These are phyloP conservation scores for Odontarrhena argentea DNA, from an alignment of 345 rosid genomes.

Conservation along the genomic window DNA sequence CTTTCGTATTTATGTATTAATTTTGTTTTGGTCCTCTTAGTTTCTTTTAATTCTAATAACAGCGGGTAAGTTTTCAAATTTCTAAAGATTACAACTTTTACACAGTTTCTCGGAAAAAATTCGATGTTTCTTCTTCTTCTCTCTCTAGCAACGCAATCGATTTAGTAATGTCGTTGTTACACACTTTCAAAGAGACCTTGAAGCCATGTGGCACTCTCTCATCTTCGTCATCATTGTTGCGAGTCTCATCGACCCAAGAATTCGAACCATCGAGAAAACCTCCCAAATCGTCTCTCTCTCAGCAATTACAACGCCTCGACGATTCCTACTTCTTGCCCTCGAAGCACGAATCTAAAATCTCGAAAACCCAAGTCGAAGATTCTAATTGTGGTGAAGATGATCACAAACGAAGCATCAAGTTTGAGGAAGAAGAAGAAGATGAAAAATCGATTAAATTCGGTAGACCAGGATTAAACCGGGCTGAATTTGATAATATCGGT, in stretches of 20 bases:
- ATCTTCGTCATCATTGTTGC: slow-evolving; percentile 36
- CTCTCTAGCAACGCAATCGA: slow-evolving; percentile 9
- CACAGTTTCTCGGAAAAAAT: background rate
- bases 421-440: slow-evolving; percentile 43
- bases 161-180: slow-evolving; percentile 54
- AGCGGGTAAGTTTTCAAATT: background rate
- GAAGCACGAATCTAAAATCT: slow-evolving; percentile 35
- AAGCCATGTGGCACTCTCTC: slow-evolving; percentile 58
- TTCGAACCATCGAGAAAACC: slow-evolving; percentile 65
- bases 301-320: slow-evolving; percentile 78
- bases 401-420: slow-evolving; percentile 38
- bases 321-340: slow-evolving; percentile 48
- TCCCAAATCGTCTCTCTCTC: slow-evolving; percentile 76
- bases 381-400: slow-evolving; percentile 3
- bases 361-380: slow-evolving; percentile 32
- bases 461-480: slow-evolving; percentile 58
- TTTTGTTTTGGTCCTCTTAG: background rate
- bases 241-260: slow-evolving; percentile 46
- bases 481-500: slow-evolving; percentile 68
- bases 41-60: slow-evolving; percentile 3
- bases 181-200: slow-evolving; percentile 64
- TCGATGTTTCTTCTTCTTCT: background rate
- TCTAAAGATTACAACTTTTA: background rate
- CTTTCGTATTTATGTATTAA: background rate
- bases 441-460: slow-evolving; percentile 49